Conservation (phyloP, 2,329 filamentous ascomycete genomes). For the Microthyrium microscopicum region DNA sequence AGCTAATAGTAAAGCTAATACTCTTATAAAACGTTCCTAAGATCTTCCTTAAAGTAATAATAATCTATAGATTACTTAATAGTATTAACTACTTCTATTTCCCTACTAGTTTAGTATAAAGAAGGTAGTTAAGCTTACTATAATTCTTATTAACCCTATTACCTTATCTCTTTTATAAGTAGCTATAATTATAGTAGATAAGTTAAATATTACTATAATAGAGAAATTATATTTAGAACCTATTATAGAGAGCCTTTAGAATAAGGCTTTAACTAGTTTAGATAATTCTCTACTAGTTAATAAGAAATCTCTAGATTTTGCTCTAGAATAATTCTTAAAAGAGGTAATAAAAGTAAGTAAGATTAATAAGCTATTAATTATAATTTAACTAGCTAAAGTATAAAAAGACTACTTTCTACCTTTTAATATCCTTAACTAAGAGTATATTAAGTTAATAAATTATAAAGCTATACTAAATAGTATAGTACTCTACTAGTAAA, state of each 20-base stretch:
- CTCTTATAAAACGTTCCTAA: constrained; percentile 8
- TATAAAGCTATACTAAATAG: background rate
- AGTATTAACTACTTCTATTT: background rate
- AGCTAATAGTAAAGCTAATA: constrained; percentile 10
- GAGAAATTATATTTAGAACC: background rate
- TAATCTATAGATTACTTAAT: too few species aligned
- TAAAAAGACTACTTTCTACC: too few species aligned
- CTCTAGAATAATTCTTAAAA: too few species aligned
- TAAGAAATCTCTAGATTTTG: too few species aligned
- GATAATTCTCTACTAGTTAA: too few species aligned
- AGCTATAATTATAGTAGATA: background rate
- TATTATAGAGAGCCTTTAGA: too few species aligned
- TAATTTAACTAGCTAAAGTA: background rate
- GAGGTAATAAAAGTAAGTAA: too few species aligned
- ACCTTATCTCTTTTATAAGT: too few species aligned
- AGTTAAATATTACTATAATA: background rate
- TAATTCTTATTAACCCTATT: too few species aligned
- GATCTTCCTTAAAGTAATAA: too few species aligned
- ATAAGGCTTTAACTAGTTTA: too few species aligned
- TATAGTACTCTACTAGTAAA: background rate
- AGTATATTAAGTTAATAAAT: background rate
- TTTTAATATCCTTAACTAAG: background rate
- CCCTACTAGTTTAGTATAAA: background rate
- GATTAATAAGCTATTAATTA: too few species aligned
- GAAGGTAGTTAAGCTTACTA: background rate